Evolutionary conservation across 352 stramenopile genomes (phyloP).

Genomic region (Pythium chondricola): DNA sequence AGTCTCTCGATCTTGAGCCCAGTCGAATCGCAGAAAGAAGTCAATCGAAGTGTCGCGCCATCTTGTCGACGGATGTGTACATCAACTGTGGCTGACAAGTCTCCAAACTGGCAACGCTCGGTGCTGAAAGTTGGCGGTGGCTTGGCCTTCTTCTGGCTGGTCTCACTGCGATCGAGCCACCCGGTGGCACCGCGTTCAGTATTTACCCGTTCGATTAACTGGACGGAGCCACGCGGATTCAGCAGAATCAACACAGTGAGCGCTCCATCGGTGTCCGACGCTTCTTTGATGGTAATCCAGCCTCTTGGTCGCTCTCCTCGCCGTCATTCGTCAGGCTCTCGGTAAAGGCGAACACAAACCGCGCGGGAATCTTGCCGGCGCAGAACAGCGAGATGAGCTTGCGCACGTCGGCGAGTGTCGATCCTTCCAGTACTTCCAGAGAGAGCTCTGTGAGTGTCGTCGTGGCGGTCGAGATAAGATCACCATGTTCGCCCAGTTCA

Average conservation of each 20-base stretch:
- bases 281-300: conserved; percentile 6
- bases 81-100: conserved; percentile 7
- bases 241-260: conserved; percentile 7
- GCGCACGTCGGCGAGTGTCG: conserved; percentile 23
- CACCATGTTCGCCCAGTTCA: too few species aligned
- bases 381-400: conserved; percentile 25
- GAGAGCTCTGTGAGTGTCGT: too few species aligned
- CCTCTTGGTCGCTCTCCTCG: conserved; percentile 2
- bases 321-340: not conserved
- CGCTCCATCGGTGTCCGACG: conserved; percentile 2
- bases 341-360: conserved; percentile 17
- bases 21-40: conserved; percentile 3
- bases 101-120: conserved; percentile 6
- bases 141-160: not conserved
- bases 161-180: not conserved
- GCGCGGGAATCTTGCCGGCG: conserved; percentile 7
- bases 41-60: conserved; percentile 10
- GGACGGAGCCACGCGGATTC: not conserved
- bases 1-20: conserved; percentile 2
- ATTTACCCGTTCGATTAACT: not conserved
- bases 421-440: conserved; percentile 19
- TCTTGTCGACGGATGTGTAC: conserved; percentile 4
- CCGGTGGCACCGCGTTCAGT: not conserved
- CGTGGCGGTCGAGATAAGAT: too few species aligned
- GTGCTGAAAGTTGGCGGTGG: conserved; percentile 6